Base-by-base conservation (phyloP, 352 stramenopile species). In the Phytophthora pluvialis region DNA sequence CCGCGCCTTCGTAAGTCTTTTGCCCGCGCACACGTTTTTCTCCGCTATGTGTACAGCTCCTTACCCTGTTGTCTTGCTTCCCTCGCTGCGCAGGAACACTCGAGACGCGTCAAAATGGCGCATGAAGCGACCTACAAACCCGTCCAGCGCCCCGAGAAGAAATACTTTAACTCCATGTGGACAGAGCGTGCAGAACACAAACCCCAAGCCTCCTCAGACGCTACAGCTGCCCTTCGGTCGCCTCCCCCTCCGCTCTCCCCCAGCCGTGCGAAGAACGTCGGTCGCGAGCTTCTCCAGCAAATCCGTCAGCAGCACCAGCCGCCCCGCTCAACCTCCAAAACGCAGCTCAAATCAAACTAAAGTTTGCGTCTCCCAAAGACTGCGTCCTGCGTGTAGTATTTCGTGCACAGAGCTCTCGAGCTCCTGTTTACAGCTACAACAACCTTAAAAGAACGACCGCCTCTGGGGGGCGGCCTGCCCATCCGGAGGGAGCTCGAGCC, bases 131-230 rank as follows among this genome's bases (percentile, higher is more conserved):
- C 64, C 3, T 68, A 70, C 28, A 70, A 67, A 5, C 80, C 74
- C 13, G 58, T 80, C 9, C 70, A 80, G 36, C 65, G 61, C 9
- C 54, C 48, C 25, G 60, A 72, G 26, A 82, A 77, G 57, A 89
- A 83, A 39, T 89, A 86, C 51, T 85, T 89, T 44, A 70, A 64
- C 33, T 89, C 80, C 31, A 86, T 89, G 76, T 89, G 80, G 80
- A 78, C 71, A 16, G 61, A 83, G 43, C 31, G 65, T 28, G 10
- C 36, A 25, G 61, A 31, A 38, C 35, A 33, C 45, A 57, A 45
- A n/a, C 6, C 11, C n/a, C 29, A 60, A 10, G 28, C 32, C 9
- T 28, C 5, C 15, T n/a, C 29, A 16, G 21, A 33, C 39, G 15
- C 29, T 3, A 10, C 18, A 42, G 31, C 3, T 3, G 5, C 25